Base-by-base conservation (phyloP, 176 grass and related monocot species). In the Oryza rufipogon region DNA sequence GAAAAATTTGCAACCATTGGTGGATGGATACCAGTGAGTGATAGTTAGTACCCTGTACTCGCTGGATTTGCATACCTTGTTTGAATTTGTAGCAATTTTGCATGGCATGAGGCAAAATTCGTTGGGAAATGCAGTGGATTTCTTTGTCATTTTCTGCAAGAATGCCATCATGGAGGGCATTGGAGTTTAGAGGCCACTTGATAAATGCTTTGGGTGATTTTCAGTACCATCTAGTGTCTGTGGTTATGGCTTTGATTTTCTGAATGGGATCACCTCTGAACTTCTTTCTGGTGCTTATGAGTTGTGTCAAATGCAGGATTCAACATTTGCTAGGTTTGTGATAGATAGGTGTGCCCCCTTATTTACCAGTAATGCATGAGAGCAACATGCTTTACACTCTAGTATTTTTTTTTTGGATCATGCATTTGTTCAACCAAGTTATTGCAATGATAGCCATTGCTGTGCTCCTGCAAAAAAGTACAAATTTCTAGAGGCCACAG, bases 251-350 rank as follows among this genome's bases (percentile, higher is more conserved):
- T 54, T 34, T 77, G 49, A 8, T n/a, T 61, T 75, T 63, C 1
- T 36, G 23, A 42, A 22, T 32, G 10, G 19, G 4, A 46, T 85
- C 45, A 26, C 32, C 19, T 76, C 60, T 77, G 54, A 11, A 69
- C 19, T 87, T 78, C 74, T 69, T 70, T 47, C 25, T 73, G 39
- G 26, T 80, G 52, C 38, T 76, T 42, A 56, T 19, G 5, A 81
- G 58, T 63, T 47, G 4, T n/a, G 30, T 3, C 75, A 79, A 17
- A 66, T 81, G 16, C 42, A 54, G 26, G 7, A 6, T 73, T 52
- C 1, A 44, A 71, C 16, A 26, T 52, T 65, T 54, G 17, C 42
- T 71, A 56, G 36, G 38, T n/a, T 80, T 75, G 32, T 42, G 60
- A 47, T 60, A 44, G 56, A 67, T 82, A 66, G 28, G 28, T 28